Evolutionary conservation across 805 yeast species (phyloP), one percentile per base, ranked within the genome.

Genomic region (Candida silvicultrix): DNA sequence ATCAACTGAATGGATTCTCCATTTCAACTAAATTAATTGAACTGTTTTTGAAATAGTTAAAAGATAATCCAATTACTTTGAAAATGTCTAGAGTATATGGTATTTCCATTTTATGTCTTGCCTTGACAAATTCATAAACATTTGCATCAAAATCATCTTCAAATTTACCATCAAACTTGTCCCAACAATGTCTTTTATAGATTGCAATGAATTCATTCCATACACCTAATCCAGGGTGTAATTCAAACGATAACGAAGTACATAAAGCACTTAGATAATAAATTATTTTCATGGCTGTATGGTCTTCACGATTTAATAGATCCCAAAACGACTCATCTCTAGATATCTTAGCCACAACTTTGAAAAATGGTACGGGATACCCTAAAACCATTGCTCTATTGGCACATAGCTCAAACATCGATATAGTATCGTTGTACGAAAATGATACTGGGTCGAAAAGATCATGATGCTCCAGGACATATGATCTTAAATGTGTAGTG

Each of bases 231-330:
- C 44, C 50, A 5, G 18, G 21, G 22, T 49, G 49, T 39, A 58
- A 44, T 44, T 51, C 54, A 39, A 58, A 53, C 5, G 53, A 56
- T 20, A 54, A 53, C 6, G 49, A 45, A 3, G 60, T 56, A 16
- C 57, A 49, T 6, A 58, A 38, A 8, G 50, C 40, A 42, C 56
- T 51, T 37, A 40, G 49, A 23, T 51, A 48, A 34, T 43, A 55
- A 47, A 57, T 44, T 29, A 55, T 48, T 45, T 58, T 58, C 52
- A 54, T 32, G 2, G 57, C 54, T 9, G 51, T 38, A 35, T 51
- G 51, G 34, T 56, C 59, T 28, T 37, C 45, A 1, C 18, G 8
- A 16, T 54, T 46, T 12, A 58, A 9, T 16, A 55, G 48, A 3
- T 38, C 16, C 1, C 52, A 23, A 37, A 52, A 52, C 1, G 42